These are phyloP conservation scores for Termitomyces sp. DNA, from an alignment of 768 basidiomycete species.

Conservation along the genomic window DNA sequence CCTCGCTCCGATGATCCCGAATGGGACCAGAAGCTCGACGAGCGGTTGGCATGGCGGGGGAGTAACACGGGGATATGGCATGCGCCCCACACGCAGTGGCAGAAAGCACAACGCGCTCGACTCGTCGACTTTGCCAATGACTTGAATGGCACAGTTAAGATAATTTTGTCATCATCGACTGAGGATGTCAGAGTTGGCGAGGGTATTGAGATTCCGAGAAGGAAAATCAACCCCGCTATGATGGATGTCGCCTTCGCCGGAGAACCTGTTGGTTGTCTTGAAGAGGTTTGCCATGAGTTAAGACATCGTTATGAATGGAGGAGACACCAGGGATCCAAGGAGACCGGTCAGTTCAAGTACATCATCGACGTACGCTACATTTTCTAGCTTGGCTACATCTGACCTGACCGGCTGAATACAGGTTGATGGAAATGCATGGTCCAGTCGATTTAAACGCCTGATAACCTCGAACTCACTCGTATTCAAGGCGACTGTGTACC, in stretches of 20 bases:
- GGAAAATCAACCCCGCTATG: slow-evolving; percentile 35
- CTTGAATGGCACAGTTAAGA: slow-evolving; percentile 23
- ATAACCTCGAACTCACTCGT: slow-evolving; percentile 52
- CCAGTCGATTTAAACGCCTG: slow-evolving; percentile 50
- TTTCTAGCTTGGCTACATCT: not conserved
- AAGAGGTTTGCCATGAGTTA: slow-evolving; percentile 33
- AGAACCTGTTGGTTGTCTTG: slow-evolving; percentile 32
- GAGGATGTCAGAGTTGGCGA: slow-evolving; percentile 22
- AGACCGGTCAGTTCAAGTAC: slow-evolving; percentile 48
- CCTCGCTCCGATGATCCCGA: slow-evolving; percentile 39
- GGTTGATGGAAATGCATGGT: slow-evolving; percentile 55
- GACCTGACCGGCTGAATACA: slow-evolving; percentile 10
- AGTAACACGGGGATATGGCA: slow-evolving; percentile 53
- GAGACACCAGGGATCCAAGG: slow-evolving; percentile 26
- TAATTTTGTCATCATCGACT: slow-evolving; percentile 21
- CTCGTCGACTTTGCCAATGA: slow-evolving; percentile 32
- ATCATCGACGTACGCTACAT: slow-evolving; percentile 34
- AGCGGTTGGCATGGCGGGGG: slow-evolving; percentile 56
- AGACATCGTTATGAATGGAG: slow-evolving; percentile 38
- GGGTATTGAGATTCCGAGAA: slow-evolving; percentile 19
- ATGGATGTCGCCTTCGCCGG: slow-evolving; percentile 49
- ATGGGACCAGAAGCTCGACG: slow-evolving; percentile 53
- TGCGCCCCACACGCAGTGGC: slow-evolving; percentile 31
- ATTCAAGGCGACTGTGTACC: slow-evolving; percentile 56
- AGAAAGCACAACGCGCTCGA: slow-evolving; percentile 32